Evolutionary conservation across 2,329 filamentous ascomycete genomes (phyloP).

Genomic region (Stachybotrys elegans): DNA sequence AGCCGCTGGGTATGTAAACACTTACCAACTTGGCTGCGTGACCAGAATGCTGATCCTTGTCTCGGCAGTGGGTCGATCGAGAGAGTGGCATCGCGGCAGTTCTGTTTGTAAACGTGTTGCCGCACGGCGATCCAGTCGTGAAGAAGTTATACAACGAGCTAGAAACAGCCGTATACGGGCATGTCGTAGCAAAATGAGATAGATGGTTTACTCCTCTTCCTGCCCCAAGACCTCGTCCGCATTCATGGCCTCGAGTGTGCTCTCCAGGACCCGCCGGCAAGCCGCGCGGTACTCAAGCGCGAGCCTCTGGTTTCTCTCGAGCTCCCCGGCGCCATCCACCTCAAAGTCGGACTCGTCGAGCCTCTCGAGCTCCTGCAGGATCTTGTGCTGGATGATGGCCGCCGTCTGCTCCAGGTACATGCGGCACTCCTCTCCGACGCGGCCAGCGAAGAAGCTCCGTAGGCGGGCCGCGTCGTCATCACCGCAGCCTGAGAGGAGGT

Average conservation of each 20-base stretch:
- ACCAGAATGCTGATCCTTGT: not conserved
- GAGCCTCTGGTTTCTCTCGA: slow-evolving; percentile 41
- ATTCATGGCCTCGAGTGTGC: slow-evolving; percentile 35
- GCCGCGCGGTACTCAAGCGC: slow-evolving; percentile 44
- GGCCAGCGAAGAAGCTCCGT: slow-evolving; percentile 24
- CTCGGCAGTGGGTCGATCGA: slow-evolving; percentile 28
- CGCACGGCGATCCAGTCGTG: slow-evolving; percentile 30
- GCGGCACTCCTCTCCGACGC: slow-evolving; percentile 19
- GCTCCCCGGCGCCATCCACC: slow-evolving; percentile 32
- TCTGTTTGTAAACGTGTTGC: slow-evolving; percentile 32
- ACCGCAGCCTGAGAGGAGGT: slow-evolving; percentile 18
- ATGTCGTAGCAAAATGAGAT: slow-evolving; percentile 7
- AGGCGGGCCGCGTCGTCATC: slow-evolving; percentile 20
- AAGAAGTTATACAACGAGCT: slow-evolving; percentile 32
- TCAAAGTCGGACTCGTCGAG: slow-evolving; percentile 41
- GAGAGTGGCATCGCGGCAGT: slow-evolving; percentile 33
- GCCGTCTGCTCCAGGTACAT: slow-evolving; percentile 28
- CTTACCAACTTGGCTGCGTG: no score
- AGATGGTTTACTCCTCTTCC: slow-evolving; percentile 8
- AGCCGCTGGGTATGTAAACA: slow-evolving; percentile 33
- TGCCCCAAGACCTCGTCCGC: slow-evolving; percentile 21
- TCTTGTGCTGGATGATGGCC: slow-evolving; percentile 37
- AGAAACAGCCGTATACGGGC: slow-evolving; percentile 31
- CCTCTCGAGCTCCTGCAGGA: slow-evolving; percentile 36
- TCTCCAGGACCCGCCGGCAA: slow-evolving; percentile 42